Evolutionary conservation across 371 early-diverging fungal species (phyloP), one percentile per base, ranked within the genome.

Genomic region (Mucor plumbeus): DNA sequence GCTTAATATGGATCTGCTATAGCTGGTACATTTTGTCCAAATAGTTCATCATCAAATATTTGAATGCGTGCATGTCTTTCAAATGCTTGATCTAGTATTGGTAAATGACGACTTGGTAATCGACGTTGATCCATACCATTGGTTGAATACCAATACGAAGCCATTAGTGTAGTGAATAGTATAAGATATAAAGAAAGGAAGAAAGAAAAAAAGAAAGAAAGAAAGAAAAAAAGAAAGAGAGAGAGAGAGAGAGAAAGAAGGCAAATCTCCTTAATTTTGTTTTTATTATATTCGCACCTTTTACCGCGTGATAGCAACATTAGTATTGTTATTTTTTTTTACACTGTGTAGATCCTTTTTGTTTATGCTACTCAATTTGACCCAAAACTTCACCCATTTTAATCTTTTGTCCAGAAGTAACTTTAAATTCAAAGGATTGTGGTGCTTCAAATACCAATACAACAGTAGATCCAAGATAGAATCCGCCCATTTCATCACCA

Each of bases 361-460:
- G 19, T 50, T 10, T 50, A 11, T 64, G 21, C 55, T 62, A 26
- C 57, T 69, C 74, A 60, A 77, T 63, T 7, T 71, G 84, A n/a
- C 91, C 98, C 15, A 98, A 76, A 11, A 88, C 63, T 75, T 96
- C 85, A 31, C 99, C 99, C 86, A 95, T 89, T 65, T 87, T 82
- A 39, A 97, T 88, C 43, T 85, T 82, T 77, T 95, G 91, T 4
- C 92, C 94, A 5, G 86, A 82, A 60, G 86, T 75, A 11, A 96
- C 74, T 17, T 72, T 66, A 76, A 96, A 98, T 74, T 86, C 78
- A 77, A 97, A 97, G 15, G 81, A 69, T 21, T 75, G 60, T 3
- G 99, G 99, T 1, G 97, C 98, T 72, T 97, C 97, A 84, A 98
- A 99, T 38, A 99, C 95, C 17, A 99, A 83, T 6, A 97, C 97